Base-by-base conservation (phyloP, 345 rosid genomes). In the Erucastrum elatum region DNA sequence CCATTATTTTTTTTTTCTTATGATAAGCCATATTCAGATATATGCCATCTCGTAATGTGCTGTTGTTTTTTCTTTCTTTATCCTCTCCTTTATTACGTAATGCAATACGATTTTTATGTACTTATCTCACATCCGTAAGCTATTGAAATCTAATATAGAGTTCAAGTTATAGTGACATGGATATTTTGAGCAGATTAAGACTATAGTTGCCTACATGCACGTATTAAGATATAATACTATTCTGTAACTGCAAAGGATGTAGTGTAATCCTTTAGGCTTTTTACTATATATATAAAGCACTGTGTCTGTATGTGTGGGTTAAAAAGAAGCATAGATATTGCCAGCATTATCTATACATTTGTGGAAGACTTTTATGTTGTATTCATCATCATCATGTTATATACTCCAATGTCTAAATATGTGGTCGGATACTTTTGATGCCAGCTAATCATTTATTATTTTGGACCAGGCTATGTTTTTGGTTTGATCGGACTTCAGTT, bases 381-480 rank as follows among this genome's bases (percentile, higher is more conserved):
- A 64, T 15, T 12, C n/a, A 65, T 17, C 30, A 17, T 12, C n/a
- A 65, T 17, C 30, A 17, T 17, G 31, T 33, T 11, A 46, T 3
- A 67, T 25, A 41, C 13, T 59, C 31, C 9, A 53, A 44, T 67
- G 44, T 9, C 2, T 34, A 33, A 55, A 60, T 27, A 1, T 75
- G 64, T 75, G 71, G 56, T 35, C 59, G n/a, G 67, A 41, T 41
- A 56, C 10, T 58, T 75, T 6, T 29, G 49, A 7, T 39, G 73
- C 49, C 79, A 67, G 66, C 79, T 59, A 33, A 44, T 67, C 34
- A 67, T 59, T 75, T 16, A 75, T 30, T 59, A 59, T 6, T 29
- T 39, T 60, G 67, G 79, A 75, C 79, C 67, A 41, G 29, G 3
- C 4, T 44, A 60, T 68, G 80, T 33, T 61, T 58, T 69, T 58